Conservation (phyloP, 441 rosid species). For the Mallotus japonicus region DNA sequence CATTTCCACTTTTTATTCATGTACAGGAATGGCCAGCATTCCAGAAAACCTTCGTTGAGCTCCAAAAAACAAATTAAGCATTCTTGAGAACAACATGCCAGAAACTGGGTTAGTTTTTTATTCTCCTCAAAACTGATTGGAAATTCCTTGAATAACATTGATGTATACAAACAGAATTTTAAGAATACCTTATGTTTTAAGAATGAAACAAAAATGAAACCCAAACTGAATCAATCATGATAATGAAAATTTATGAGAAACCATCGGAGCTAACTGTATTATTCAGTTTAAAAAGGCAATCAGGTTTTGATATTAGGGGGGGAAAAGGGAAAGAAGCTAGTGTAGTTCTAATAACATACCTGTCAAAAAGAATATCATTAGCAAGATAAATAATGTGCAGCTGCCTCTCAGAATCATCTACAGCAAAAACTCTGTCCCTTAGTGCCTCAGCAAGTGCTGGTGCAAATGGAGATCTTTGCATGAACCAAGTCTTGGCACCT, state of each 20-base stretch:
- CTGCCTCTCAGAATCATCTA: conserved; percentile 95
- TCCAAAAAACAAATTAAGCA: no score
- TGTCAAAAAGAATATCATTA: conserved; percentile 96
- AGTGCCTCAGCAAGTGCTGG: conserved; percentile 87
- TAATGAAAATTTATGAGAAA: not conserved
- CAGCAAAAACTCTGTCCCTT: conserved; percentile 69
- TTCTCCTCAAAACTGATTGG: not conserved
- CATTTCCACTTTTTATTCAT: no score
- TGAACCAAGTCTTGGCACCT: conserved; percentile 96
- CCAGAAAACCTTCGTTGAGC: no score
- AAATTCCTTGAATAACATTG: not conserved
- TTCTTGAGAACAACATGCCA: no score
- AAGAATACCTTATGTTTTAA: not conserved
- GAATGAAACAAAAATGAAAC: not conserved
- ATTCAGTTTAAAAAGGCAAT: no score
- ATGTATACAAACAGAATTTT: not conserved
- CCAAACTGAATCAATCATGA: not conserved
- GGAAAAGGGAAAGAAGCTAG: conserved; percentile 5
- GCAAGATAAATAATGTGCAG: conserved; percentile 88
- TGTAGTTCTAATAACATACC: conserved; percentile 42
- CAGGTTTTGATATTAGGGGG: not conserved
- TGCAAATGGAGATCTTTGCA: conserved; percentile 94
- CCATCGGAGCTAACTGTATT: not conserved
- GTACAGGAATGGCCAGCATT: no score
- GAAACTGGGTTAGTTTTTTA: no score